Base-by-base conservation (phyloP, 306 rosid genomes). In the Lathyrus aphaca region DNA sequence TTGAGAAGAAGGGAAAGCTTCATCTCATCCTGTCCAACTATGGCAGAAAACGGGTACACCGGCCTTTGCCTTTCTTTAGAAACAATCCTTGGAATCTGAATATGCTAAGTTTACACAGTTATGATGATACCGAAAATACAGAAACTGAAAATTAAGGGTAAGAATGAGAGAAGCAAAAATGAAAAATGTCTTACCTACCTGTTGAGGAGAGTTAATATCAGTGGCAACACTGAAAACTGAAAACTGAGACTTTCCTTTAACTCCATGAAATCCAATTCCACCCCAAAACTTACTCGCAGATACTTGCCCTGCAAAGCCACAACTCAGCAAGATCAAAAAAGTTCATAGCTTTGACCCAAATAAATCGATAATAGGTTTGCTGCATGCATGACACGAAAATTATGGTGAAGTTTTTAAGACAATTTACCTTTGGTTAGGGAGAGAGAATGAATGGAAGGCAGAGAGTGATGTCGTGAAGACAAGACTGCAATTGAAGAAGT, bases 1-100 rank as follows among this genome's bases (percentile, higher is more conserved):
- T 93, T 93, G 5, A 93, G 81, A 19, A 93, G 78, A 79, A 93
- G 98, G 78, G 96, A 90, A 38, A 93, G 84, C 74, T 93, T 93
- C 98, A 93, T 93, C 88, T 93, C 98, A 76, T 93, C 96, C 73
- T 90, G 98, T 68, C 98, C 98, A 14, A 93, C 98, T 64, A 93
- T 90, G n/a, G 98, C 96, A 17, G 96, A 68, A 77, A 93, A 93
- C 1, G 98, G 98, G 77, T 90, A 93, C 49, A 93, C 98, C 0
- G 98, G 96, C 67, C 98, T 88, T 81, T 86, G 91, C 79, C 81
- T 90, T 55, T 92, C 86, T 65, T 68, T 76, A 4, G 80, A 80
- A 23, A 71, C 76, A 68, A 77, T 46, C 64, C 83, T 86, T 85
- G 37, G 81, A 39, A 82, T 77, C 92, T 84, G 89, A 45, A 79